phyloP scores from a whole-genome alignment of 2,329 filamentous ascomycete genomes.

The Botrytis medusae region DNA sequence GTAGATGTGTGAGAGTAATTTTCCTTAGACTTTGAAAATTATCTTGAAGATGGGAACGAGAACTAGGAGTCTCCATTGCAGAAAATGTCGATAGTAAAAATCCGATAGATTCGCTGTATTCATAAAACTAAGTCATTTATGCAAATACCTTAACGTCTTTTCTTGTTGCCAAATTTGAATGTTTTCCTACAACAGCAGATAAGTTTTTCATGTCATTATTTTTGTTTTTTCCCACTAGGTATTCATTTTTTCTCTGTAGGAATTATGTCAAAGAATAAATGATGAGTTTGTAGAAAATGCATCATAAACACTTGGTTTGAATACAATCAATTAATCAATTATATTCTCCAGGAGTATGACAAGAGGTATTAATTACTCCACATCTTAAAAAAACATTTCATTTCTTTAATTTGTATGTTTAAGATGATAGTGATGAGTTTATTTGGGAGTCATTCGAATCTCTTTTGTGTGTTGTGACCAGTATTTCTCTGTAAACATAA shows the following conservation, averaged over 20 bases:
- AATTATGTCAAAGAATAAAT: background rate
- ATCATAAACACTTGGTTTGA: fast-evolving
- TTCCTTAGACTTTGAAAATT: background rate
- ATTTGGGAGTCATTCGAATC: background rate
- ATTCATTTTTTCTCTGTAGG: background rate
- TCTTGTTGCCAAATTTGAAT: background rate
- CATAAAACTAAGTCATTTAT: background rate
- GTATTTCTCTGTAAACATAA: too few species aligned
- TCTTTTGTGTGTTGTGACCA: fast-evolving
- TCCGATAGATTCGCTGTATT: background rate
- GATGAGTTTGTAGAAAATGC: background rate
- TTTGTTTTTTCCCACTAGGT: fast-evolving
- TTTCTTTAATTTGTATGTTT: background rate
- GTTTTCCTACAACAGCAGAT: background rate
- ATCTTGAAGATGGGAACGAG: background rate
- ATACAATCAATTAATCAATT: background rate
- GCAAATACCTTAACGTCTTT: background rate
- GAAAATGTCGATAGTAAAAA: fast-evolving
- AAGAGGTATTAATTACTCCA: background rate
- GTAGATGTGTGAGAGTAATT: background rate
- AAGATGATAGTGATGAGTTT: background rate
- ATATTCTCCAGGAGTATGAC: background rate
- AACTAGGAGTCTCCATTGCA: fast-evolving
- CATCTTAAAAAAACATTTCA: background rate
- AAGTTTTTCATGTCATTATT: background rate